phyloP scores from a whole-genome alignment of 805 yeast genomes.

The Saccharomycopsis amapae region DNA sequence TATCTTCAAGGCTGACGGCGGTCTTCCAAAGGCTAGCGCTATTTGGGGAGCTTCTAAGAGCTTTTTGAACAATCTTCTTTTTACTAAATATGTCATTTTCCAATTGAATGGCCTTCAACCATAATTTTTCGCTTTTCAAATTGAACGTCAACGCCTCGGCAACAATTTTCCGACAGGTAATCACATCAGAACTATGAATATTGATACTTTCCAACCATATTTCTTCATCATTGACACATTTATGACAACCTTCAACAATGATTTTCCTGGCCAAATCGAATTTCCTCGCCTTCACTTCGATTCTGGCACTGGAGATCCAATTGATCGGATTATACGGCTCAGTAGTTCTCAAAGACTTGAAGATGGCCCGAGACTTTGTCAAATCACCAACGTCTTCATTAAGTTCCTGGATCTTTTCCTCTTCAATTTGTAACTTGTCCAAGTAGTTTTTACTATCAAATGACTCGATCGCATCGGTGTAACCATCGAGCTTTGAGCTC shows the following conservation, averaged over 20 bases:
- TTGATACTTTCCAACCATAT: conserved; percentile 80
- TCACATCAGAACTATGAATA: conserved; percentile 41
- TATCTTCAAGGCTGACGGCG: conserved; percentile 54
- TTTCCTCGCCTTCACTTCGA: conserved; percentile 62
- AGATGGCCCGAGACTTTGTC: conserved; percentile 47
- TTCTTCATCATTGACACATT: conserved; percentile 58
- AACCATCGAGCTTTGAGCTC: conserved; percentile 44
- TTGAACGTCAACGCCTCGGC: conserved; percentile 58
- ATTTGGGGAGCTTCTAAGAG: conserved; percentile 56
- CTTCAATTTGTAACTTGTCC: conserved; percentile 32
- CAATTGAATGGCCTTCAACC: conserved; percentile 65
- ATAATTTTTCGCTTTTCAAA: conserved; percentile 51
- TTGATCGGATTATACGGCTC: conserved; percentile 69
- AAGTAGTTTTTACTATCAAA: too few relatives aligned
- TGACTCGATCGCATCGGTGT: background rate
- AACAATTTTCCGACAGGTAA: conserved; percentile 48
- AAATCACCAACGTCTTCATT: conserved; percentile 42
- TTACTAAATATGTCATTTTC: conserved; percentile 53
- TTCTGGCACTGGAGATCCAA: conserved; percentile 81
- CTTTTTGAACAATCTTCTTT: conserved; percentile 58
- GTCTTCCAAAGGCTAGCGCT: conserved; percentile 61
- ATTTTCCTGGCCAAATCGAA: conserved; percentile 48
- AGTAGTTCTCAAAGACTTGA: conserved; percentile 60
- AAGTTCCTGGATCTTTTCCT: conserved; percentile 22
- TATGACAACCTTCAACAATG: conserved; percentile 68